Base-by-base conservation (phyloP, 768 basidiomycete species). In the Floccularia luteovirens region DNA sequence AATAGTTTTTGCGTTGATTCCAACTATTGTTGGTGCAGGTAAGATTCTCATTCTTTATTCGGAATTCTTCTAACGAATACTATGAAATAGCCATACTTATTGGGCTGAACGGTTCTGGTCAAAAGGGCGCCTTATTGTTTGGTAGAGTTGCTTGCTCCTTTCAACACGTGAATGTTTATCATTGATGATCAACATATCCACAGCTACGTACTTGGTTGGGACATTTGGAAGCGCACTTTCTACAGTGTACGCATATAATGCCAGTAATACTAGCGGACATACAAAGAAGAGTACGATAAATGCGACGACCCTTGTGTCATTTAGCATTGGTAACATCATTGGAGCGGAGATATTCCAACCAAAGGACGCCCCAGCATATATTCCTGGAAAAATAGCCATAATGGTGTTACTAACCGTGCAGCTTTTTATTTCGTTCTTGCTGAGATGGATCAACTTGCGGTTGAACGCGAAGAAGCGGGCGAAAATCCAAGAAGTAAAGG, bases 281-380 rank as follows among this genome's bases (percentile, higher is more conserved):
- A 82, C 79, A 4, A 82, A 83, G 64, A 83, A 82, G 62, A 72
- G 74, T 44, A 80, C 78, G 1, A 67, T 79, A 47, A 79, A 79
- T 40, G 71, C 76, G 3, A 63, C 79, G 67, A 79, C 75, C 2
- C 55, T 79, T 16, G 64, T 66, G 3, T 58, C 73, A 0, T 79
- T 80, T 50, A 65, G 67, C 35, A 44, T 75, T 14, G 76, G 79
- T 13, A 81, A 81, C 48, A 76, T 79, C 34, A 64, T 78, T 41
- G 81, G 82, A 4, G 68, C 76, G 0, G 70, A 76, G 51, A 78
- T 80, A 22, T 78, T 84, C 50, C 74, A 71, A 23, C 72, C 79
- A 0, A 67, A 73, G 45, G 77, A 77, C 44, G 77, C 75, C 2
- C 77, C 79, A 0, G 65, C 52, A 12, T 84, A 83, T 53, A 72